Evolutionary conservation across 208 protist genomes (phyloP), one percentile per base, ranked within the genome.

Genomic region (Leptomonas pyrrhocoris): DNA sequence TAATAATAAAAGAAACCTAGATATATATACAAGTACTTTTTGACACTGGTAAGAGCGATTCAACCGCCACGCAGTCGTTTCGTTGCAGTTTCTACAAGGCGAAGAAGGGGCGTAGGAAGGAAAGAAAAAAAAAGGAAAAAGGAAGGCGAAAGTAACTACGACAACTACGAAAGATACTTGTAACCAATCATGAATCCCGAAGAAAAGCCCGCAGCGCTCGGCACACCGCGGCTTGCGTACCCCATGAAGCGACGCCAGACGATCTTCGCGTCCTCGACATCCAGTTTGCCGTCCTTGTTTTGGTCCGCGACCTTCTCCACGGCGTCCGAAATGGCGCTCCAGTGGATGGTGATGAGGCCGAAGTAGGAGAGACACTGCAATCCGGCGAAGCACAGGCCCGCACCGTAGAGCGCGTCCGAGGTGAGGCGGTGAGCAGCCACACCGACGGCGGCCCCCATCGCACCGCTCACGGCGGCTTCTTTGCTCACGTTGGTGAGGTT

Each of bases 261-360:
- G 66, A 88, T 77, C 31, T 82, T 83, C 4, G 84, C 48, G 51
- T 92, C 81, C 34, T 79, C 48, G 36, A 50, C 48, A 54, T 92
- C 77, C 11, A 92, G 54, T 68, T 83, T 84, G 21, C 82, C 82
- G 58, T 88, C 84, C 21, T 65, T 67, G 71, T 89, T 88, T 65
- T 81, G 77, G 40, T 88, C 79, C 9, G 62, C 68, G 46, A 66
- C 73, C 67, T 84, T 79, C 46, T 46, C 61, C 38, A 88, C 31
- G 23, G 79, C 77, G 2, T 65, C 57, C 31, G 83, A 58, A 50
- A 94, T 77, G 53, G 68, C 84, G 64, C 60, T 81, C 81, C 83
- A 90, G 75, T 89, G 73, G 43, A 94, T 81, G 18, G 59, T 67
- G 73, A 94, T 84, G 76, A 86, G 83, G 51, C 85, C 84, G 18